A percentile compares a stretch with the other conserved stretches of the same genome.
Conservation (phyloP, 2,329 filamentous ascomycete genomes). For the Chaetomium strumarium region DNA sequence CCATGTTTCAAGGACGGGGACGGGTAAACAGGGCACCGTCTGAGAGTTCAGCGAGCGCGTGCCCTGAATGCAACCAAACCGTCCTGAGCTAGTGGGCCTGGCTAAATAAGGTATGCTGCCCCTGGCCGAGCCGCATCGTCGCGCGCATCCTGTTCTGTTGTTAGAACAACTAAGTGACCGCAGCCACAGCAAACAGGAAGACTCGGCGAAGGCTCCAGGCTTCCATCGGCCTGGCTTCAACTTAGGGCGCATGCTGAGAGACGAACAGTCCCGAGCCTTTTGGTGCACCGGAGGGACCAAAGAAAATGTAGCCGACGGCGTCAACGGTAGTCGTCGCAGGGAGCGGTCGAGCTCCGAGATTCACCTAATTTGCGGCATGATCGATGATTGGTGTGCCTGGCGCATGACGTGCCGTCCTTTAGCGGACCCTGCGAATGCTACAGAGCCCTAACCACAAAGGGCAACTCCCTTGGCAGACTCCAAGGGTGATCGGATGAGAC, state of each 20-base stretch:
- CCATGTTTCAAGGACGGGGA: slow-evolving; percentile 24
- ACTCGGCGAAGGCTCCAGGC: not conserved
- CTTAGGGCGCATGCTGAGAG: not conserved
- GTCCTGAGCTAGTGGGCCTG: not conserved
- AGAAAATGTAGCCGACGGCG: slow-evolving; percentile 1
- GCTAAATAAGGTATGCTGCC: slow-evolving; percentile 16
- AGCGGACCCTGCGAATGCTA: slow-evolving; percentile 8
- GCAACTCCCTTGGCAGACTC: not conserved
- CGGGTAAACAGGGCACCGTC: slow-evolving; percentile 20
- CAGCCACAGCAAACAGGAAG: not conserved
- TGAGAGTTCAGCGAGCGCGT: slow-evolving; percentile 3
- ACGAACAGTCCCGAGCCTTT: not conserved
- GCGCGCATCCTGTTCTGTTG: slow-evolving; percentile 2
- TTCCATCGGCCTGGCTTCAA: not conserved
- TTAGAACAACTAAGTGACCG: not conserved
- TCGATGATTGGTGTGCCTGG: slow-evolving; percentile 19
- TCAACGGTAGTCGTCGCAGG: not conserved
- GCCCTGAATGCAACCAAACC: slow-evolving; percentile 4
- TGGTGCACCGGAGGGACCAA: not conserved
- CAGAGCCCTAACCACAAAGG: not conserved
- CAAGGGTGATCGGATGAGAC: not conserved
- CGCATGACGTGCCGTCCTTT: slow-evolving; percentile 10
- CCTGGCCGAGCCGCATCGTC: slow-evolving; percentile 11
- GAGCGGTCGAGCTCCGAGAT: too few species aligned
- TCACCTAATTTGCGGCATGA: slow-evolving; percentile 12